Conservation (phyloP, 2,329 filamentous ascomycete genomes). For the Tolypocladium album region DNA sequence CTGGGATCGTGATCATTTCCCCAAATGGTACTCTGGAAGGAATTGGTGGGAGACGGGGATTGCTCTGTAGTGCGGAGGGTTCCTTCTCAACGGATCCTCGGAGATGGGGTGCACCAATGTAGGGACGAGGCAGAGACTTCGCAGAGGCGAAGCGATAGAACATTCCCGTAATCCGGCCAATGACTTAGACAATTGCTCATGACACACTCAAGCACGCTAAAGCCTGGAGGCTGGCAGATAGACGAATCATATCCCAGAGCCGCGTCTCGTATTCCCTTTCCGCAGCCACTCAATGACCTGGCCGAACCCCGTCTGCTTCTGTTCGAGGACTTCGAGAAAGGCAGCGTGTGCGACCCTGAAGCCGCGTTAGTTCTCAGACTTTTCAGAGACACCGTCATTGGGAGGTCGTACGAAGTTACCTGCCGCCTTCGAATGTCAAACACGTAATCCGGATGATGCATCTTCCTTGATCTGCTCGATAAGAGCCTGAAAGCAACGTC, state of each 20-base stretch:
- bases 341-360: conserved; percentile 57
- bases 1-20: conserved; percentile 45
- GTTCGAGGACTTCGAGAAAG: conserved; percentile 55
- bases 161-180: too few relatives aligned
- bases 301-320: conserved; percentile 60
- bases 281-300: conserved; percentile 60
- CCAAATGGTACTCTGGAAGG: conserved; percentile 44
- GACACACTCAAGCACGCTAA: neutral
- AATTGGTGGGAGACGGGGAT: conserved; percentile 48
- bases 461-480: conserved; percentile 38
- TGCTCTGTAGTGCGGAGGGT: conserved; percentile 12
- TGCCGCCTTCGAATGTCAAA: conserved; percentile 53
- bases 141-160: neutral
- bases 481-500: conserved; percentile 55
- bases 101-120: neutral
- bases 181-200: neutral
- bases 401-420: conserved; percentile 43
- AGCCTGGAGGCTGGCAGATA: neutral
- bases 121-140: neutral
- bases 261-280: conserved; percentile 24
- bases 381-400: neutral
- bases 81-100: neutral
- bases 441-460: conserved; percentile 37
- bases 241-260: neutral
- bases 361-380: neutral